Base-by-base conservation (phyloP, 2,329 filamentous ascomycete genomes). In the Penicillium sp. region DNA sequence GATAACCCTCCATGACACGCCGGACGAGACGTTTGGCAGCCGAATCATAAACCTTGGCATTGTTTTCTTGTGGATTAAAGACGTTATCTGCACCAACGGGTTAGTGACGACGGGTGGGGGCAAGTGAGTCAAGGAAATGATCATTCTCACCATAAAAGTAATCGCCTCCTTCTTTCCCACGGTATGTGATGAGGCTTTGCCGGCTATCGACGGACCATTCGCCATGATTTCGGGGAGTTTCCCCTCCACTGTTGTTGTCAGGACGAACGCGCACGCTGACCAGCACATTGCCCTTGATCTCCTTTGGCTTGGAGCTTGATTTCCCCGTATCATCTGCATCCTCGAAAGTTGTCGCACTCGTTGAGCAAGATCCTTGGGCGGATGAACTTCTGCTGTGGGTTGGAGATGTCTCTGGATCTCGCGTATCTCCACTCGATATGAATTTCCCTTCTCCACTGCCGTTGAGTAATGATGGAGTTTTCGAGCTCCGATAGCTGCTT, bases 1-100 rank as follows among this genome's bases (percentile, higher is more conserved):
- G 93, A 72, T 97, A 99, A 40, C 94, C 94, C 78, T 99, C 94
- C 94, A 99, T 99, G 48, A 99, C 94, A 67, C 94, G 84, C 65
- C 94, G 89, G 45, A 99, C 94, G 50, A 99, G 81, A 60, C 94
- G 89, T 76, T 97, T 97, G 42, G 94, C 94, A 44, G 86, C 90
- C 61, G 93, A 87, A 75, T 99, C 94, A 72, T 99, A 99, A 10
- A 99, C 94, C 71, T 89, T 88, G 51, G 90, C 86, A 72, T 99
- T 99, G 72, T 97, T 90, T 71, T 99, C 93, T 71, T 95, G 86
- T 18, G 92, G 89, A 49, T 90, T 86, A 75, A 99, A 99, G 59
- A 97, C 94, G 76, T 97, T 97, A 79, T 99, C 94, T 96, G 67
- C 24, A n/a, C 20, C 35, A 6, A 22, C 2, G 13, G 34, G 24